Percentiles rank a stretch among this genome's conserved stretches.
Evolutionary conservation across 768 basidiomycete species (phyloP).

Genomic region (Suillus americanus): DNA sequence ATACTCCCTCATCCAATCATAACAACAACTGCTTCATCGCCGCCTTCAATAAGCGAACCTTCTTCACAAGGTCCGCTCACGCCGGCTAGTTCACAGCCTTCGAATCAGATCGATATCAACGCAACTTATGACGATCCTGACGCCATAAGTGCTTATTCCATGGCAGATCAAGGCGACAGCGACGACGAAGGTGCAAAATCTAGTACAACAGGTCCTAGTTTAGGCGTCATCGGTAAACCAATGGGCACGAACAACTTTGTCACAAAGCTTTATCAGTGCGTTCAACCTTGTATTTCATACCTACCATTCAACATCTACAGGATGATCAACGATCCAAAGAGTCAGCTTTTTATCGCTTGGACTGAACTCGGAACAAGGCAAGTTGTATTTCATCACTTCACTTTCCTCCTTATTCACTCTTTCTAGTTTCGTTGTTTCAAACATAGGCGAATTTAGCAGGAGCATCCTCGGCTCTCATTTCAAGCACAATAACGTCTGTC

Average conservation of each 20-base stretch:
- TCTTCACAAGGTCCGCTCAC: constrained; percentile 24
- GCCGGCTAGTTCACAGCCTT: constrained; percentile 16
- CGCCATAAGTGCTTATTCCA: constrained; percentile 34
- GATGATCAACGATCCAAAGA: constrained; percentile 86
- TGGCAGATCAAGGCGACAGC: constrained; percentile 18
- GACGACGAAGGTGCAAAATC: constrained; percentile 13
- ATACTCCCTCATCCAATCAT: constrained; percentile 30
- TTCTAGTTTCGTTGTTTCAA: constrained; percentile 74
- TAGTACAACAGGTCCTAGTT: constrained; percentile 31
- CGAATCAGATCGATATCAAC: constrained; percentile 30
- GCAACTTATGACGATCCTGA: constrained; percentile 61
- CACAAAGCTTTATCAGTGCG: constrained; percentile 83
- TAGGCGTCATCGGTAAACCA: constrained; percentile 65
- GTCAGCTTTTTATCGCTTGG: constrained; percentile 79
- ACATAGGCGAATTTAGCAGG: constrained; percentile 83
- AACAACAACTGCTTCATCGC: constrained; percentile 31
- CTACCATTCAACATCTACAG: constrained; percentile 34
- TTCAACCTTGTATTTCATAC: constrained; percentile 11
- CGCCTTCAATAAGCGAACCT: constrained; percentile 24
- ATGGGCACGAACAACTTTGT: constrained; percentile 80
- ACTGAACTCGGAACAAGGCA: constrained; percentile 71
- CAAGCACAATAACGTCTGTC: constrained; percentile 83
- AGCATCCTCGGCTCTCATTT: constrained; percentile 85
- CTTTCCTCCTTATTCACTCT: background rate
- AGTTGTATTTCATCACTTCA: background rate